Evolutionary conservation across 1,284 basidiomycete species (phyloP).

Genomic region (Ustilago trichophora): DNA sequence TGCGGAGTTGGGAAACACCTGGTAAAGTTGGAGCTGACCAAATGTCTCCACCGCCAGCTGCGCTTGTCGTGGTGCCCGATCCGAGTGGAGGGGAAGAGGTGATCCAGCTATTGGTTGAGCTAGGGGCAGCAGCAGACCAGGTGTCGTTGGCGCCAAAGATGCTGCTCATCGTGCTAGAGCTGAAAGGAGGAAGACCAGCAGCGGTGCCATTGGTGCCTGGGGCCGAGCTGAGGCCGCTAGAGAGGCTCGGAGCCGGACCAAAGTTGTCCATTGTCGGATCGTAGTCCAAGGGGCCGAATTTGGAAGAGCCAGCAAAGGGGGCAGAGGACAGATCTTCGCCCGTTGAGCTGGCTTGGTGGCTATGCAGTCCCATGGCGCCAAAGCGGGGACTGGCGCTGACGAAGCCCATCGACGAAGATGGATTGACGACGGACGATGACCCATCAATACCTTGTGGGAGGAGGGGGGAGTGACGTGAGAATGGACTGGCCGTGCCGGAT

Average conservation of each 20-base stretch:
- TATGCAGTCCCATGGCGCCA: conserved; percentile 10
- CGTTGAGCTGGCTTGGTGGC: not conserved
- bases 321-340: conserved; percentile 13
- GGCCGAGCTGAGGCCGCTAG: no score
- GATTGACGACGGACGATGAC: not conserved
- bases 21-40: conserved; percentile 35
- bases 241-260: no score
- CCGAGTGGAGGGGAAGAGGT: conserved; percentile 41
- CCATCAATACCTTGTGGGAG: conserved; percentile 22
- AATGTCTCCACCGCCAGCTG: conserved; percentile 16
- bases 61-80: not conserved
- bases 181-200: conserved; percentile 19
- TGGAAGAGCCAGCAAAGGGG: conserved; percentile 17
- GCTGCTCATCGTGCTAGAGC: conserved; percentile 27
- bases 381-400: conserved; percentile 33
- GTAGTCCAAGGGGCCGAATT: conserved; percentile 44
- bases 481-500: conserved; percentile 23
- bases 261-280: conserved; percentile 35
- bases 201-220: no score
- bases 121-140: conserved; percentile 37
- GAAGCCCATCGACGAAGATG: conserved; percentile 1
- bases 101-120: no score
- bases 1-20: conserved; percentile 21
- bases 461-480: conserved; percentile 30
- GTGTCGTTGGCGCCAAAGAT: conserved; percentile 36